Conservation (phyloP, 2,329 filamentous ascomycete species). For the Calonectria honghensis region DNA sequence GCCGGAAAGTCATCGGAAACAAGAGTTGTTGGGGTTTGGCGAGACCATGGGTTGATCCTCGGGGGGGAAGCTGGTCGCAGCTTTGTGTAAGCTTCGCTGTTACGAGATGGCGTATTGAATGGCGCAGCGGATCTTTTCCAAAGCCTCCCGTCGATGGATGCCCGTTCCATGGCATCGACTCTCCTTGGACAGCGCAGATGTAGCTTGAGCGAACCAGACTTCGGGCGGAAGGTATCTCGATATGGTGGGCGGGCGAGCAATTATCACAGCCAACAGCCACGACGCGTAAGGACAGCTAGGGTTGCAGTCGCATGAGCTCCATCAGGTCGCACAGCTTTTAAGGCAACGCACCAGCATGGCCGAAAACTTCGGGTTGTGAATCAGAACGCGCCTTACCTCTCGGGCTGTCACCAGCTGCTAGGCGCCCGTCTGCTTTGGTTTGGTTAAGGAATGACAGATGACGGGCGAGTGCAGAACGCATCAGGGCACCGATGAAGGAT, state of each 20-base stretch:
- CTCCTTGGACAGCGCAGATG: slow-evolving; percentile 11
- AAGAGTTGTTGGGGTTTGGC: slow-evolving; percentile 28
- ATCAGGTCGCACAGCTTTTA: slow-evolving; percentile 46
- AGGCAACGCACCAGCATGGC: slow-evolving; percentile 14
- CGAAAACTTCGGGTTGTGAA: slow-evolving; percentile 43
- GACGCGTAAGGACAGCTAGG: slow-evolving; percentile 40
- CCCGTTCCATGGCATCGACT: slow-evolving; percentile 48
- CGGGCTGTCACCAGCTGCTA: slow-evolving; percentile 49
- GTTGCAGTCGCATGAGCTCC: slow-evolving; percentile 40
- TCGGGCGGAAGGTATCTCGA: slow-evolving; percentile 23
- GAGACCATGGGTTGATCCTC: slow-evolving; percentile 58
- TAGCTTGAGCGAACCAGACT: slow-evolving; percentile 13
- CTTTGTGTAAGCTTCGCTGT: slow-evolving; percentile 39
- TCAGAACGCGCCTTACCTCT: slow-evolving; percentile 33
- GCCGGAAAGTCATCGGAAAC: slow-evolving; percentile 48
- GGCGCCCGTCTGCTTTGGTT: slow-evolving; percentile 42
- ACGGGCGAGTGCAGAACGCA: slow-evolving; percentile 32
- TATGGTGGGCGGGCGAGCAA: slow-evolving; percentile 35
- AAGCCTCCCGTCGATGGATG: slow-evolving; percentile 55
- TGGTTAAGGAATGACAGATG: background rate
- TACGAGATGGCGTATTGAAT: slow-evolving; percentile 33
- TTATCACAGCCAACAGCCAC: slow-evolving; percentile 41
- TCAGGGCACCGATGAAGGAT: background rate
- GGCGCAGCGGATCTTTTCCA: slow-evolving; percentile 44
- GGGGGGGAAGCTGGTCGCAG: slow-evolving; percentile 60